Conservation (phyloP, 2,329 filamentous ascomycete genomes). For the Venturia nashicola region DNA sequence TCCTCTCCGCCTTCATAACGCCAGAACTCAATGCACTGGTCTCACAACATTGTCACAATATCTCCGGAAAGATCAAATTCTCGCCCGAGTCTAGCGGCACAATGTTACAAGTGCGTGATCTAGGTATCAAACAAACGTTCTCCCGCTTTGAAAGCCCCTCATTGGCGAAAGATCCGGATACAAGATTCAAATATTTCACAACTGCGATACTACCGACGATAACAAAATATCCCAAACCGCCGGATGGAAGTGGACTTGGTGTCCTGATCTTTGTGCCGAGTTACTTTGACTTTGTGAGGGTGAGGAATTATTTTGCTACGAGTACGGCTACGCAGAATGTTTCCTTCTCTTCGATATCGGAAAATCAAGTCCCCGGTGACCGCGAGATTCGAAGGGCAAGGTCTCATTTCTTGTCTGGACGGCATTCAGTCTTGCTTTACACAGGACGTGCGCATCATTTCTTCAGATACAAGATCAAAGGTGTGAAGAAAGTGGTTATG, state of each 20-base stretch:
- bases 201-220: constrained; percentile 67
- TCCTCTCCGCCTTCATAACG: constrained; percentile 72
- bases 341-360: constrained; percentile 73
- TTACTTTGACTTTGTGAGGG: constrained; percentile 87
- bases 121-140: constrained; percentile 64
- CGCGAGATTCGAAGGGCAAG: constrained; percentile 72
- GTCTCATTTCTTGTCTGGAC: constrained; percentile 73
- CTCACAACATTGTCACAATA: constrained; percentile 65
- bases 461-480: constrained; percentile 69
- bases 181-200: constrained; percentile 83
- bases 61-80: constrained; percentile 65
- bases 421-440: constrained; percentile 76
- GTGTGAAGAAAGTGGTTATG: constrained; percentile 74
- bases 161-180: constrained; percentile 67
- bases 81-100: constrained; percentile 54
- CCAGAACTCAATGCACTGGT: constrained; percentile 77
- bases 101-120: constrained; percentile 40
- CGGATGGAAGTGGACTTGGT: constrained; percentile 39
- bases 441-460: constrained; percentile 97
- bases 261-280: constrained; percentile 83
- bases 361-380: constrained; percentile 58
- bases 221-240: constrained; percentile 52
- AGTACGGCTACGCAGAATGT: constrained; percentile 43
- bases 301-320: constrained; percentile 84
- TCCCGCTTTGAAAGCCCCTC: constrained; percentile 66